Conservation (phyloP, 1,139 yeast genomes). For the Suhomyces taliae region DNA sequence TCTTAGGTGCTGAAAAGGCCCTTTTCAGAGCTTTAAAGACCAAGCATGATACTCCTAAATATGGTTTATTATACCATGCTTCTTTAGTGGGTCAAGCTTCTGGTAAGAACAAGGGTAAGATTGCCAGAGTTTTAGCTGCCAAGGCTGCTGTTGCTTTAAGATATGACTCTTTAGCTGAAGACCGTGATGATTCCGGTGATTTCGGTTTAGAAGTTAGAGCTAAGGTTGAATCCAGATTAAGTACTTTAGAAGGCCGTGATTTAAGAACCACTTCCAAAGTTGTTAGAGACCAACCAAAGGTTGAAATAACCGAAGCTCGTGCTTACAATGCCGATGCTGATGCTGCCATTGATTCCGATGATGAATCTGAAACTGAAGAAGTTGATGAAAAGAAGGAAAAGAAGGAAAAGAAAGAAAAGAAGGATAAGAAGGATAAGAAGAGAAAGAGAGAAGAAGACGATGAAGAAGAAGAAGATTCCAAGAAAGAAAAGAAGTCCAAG, state of each 20-base stretch:
- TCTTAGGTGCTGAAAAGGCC: slow-evolving; percentile 98
- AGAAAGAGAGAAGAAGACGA: slow-evolving; percentile 45
- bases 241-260: slow-evolving; percentile 94
- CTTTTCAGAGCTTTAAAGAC: slow-evolving; percentile 97
- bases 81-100: slow-evolving; percentile 95
- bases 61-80: slow-evolving; percentile 96
- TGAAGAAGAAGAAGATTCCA: slow-evolving; percentile 43
- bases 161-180: slow-evolving; percentile 96
- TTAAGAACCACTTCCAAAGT: slow-evolving; percentile 79
- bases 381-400: slow-evolving; percentile 36
- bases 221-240: slow-evolving; percentile 91
- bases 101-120: slow-evolving; percentile 97
- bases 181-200: slow-evolving; percentile 92
- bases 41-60: slow-evolving; percentile 97
- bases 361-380: slow-evolving; percentile 52
- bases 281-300: slow-evolving; percentile 75
- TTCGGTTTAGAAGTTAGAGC: slow-evolving; percentile 90
- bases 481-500: slow-evolving; percentile 32
- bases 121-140: slow-evolving; percentile 98
- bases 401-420: slow-evolving; percentile 32
- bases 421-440: slow-evolving; percentile 20
- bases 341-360: slow-evolving; percentile 47
- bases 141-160: slow-evolving; percentile 96
- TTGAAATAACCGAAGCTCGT: slow-evolving; percentile 78
- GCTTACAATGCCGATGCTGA: slow-evolving; percentile 96